Evolutionary conservation across 768 basidiomycete genomes (phyloP).

Genomic region (Mycena galopus): DNA sequence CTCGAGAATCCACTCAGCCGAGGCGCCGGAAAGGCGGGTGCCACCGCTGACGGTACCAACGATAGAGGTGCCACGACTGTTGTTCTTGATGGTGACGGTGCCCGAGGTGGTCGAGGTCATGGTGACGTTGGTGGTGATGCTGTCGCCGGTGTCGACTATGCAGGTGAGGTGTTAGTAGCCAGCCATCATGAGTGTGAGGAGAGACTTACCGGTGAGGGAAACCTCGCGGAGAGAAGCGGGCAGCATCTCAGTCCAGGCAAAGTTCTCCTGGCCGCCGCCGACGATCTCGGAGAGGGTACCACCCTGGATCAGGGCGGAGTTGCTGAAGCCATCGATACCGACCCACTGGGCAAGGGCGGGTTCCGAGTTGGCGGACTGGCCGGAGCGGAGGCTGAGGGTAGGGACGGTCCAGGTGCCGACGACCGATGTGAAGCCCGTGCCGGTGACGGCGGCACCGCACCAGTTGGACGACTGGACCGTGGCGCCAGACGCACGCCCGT

Average conservation of each 20-base stretch:
- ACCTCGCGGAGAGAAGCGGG: conserved; percentile 23
- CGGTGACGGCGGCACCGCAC: conserved; percentile 32
- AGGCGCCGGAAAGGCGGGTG: conserved; percentile 24
- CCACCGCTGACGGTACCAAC: conserved; percentile 30
- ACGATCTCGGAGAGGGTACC: conserved; percentile 28
- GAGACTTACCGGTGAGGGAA: conserved; percentile 18
- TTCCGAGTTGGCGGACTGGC: conserved; percentile 15
- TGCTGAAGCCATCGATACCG: conserved; percentile 27
- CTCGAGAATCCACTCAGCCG: conserved; percentile 34
- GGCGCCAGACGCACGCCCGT: conserved; percentile 16
- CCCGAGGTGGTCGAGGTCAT: conserved; percentile 24
- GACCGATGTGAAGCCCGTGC: conserved; percentile 27
- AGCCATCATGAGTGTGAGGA: background rate
- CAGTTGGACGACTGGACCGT: conserved; percentile 31
- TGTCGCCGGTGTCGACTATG: conserved; percentile 26
- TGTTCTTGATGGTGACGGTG: conserved; percentile 25
- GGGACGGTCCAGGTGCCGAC: conserved; percentile 31
- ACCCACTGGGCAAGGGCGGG: conserved; percentile 23
- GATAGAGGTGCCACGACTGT: conserved; percentile 23
- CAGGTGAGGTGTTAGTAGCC: background rate
- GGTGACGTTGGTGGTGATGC: conserved; percentile 28
- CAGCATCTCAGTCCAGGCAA: conserved; percentile 32
- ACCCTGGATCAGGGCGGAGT: conserved; percentile 28
- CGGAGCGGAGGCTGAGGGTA: conserved; percentile 22
- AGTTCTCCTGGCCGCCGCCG: conserved; percentile 24